Evolutionary conservation across 208 protist species (phyloP).

Genomic region (Crithidia acanthocephali): DNA sequence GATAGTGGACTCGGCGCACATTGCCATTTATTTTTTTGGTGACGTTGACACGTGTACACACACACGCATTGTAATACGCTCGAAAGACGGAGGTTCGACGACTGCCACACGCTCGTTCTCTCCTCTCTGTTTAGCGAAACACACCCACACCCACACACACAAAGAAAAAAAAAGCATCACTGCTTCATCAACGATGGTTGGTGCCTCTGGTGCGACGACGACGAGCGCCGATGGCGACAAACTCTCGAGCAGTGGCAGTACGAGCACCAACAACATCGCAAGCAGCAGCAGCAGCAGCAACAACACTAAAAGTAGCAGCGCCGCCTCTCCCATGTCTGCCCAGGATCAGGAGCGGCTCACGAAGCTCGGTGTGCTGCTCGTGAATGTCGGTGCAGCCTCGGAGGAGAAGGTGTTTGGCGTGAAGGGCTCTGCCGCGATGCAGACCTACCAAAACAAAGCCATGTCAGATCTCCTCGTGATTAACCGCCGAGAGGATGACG

Average conservation of each 20-base stretch:
- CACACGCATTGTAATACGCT: too few species aligned
- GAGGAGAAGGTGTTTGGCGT: constrained; percentile 64
- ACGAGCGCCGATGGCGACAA: background rate
- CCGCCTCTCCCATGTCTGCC: background rate
- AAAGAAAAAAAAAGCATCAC: background rate
- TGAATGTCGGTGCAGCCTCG: constrained; percentile 54
- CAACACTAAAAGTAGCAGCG: background rate
- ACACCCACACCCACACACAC: too few species aligned
- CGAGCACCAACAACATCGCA: background rate
- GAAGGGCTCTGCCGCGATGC: constrained; percentile 36
- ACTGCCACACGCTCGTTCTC: too few species aligned
- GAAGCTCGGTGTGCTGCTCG: constrained; percentile 68
- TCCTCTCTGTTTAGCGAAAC: too few species aligned
- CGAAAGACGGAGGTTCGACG: too few species aligned
- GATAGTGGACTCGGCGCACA: too few species aligned
- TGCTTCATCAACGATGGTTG: background rate
- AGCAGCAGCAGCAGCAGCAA: constrained; percentile 1
- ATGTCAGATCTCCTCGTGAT: constrained; percentile 67
- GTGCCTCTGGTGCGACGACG: background rate
- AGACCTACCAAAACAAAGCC: constrained; percentile 21
- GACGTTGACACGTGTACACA: too few species aligned
- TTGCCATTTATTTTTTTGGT: too few species aligned
- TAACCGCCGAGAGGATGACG: constrained; percentile 55
- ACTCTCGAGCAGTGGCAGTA: background rate
- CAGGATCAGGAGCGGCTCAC: constrained; percentile 48